A percentile compares a stretch with the other conserved stretches of the same genome.
Conservation (phyloP, 331 rosid genomes). For the Spiraea crenata region DNA sequence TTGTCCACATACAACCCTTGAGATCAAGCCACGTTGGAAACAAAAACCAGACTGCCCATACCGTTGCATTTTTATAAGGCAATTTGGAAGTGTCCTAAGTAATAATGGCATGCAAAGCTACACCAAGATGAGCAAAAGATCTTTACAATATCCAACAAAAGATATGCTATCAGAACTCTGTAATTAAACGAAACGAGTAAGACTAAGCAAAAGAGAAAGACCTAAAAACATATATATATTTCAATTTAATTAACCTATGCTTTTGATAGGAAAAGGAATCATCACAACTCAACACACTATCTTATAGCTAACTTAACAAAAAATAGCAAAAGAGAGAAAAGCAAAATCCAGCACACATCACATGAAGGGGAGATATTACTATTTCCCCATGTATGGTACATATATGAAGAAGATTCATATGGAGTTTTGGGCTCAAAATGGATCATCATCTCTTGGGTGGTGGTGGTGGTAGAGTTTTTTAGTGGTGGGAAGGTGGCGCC, state of each 20-base stretch:
- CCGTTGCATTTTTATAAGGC: constrained; percentile 3
- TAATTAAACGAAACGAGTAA: neutral
- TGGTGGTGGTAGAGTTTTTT: constrained; percentile 5
- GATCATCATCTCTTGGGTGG: neutral
- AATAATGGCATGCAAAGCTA: constrained; percentile 34
- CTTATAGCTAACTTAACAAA: constrained; percentile 34
- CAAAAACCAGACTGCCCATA: constrained; percentile 20
- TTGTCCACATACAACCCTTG: constrained; percentile 20
- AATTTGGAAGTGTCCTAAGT: constrained; percentile 43
- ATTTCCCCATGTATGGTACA: constrained; percentile 66
- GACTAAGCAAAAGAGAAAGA: neutral
- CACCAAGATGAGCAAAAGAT: constrained; percentile 26
- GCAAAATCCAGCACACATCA: constrained; percentile 48
- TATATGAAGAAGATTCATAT: constrained; percentile 26
- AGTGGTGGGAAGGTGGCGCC: constrained; percentile 48
- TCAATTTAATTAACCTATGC: constrained; percentile 41
- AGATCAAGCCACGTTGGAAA: constrained; percentile 20
- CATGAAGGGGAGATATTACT: constrained; percentile 46
- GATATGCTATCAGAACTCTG: neutral
- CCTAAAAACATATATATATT: constrained; percentile 36
- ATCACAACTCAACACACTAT: constrained; percentile 52
- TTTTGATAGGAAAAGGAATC: constrained; percentile 52
- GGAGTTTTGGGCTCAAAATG: neutral
- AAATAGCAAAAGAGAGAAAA: constrained; percentile 7
- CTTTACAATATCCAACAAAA: constrained; percentile 24